Percentiles rank a stretch among this genome's conserved stretches.
Conservation (phyloP, 2,329 filamentous ascomycete genomes). For the Juglanconis oblonga region DNA sequence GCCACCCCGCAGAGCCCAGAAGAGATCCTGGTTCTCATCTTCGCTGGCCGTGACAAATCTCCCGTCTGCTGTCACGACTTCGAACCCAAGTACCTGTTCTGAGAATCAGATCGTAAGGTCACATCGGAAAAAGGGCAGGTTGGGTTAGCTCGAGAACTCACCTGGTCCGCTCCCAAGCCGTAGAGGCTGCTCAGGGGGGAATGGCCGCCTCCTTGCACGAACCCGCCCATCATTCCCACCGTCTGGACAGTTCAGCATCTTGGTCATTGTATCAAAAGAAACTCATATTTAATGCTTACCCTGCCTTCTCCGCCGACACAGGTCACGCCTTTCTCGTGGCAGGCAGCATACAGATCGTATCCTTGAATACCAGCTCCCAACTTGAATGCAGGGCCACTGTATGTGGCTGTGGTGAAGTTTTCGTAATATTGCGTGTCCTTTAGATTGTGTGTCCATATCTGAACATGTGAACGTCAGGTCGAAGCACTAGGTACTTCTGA, state of each 20-base stretch:
- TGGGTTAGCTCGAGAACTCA: not conserved
- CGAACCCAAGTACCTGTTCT: slow-evolving; percentile 21
- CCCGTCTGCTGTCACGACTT: slow-evolving; percentile 46
- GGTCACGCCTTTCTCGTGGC: slow-evolving; percentile 1
- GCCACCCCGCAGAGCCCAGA: slow-evolving; percentile 46
- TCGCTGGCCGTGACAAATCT: slow-evolving; percentile 36
- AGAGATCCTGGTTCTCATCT: slow-evolving; percentile 42
- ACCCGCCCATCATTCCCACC: slow-evolving; percentile 3
- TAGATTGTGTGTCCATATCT: slow-evolving; percentile 36
- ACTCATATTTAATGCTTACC: not conserved
- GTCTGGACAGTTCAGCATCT: not conserved
- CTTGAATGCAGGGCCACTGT: slow-evolving; percentile 47
- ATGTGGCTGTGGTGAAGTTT: slow-evolving; percentile 22
- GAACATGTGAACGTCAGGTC: too few relatives aligned
- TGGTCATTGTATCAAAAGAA: not conserved
- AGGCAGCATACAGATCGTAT: slow-evolving; percentile 2
- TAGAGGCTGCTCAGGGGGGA: not conserved
- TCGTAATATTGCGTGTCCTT: slow-evolving; percentile 29
- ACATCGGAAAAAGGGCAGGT: not conserved
- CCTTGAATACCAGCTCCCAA: slow-evolving; percentile 9
- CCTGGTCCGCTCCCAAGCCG: slow-evolving; percentile 7
- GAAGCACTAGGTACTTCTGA: too few relatives aligned
- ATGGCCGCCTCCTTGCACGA: slow-evolving; percentile 4
- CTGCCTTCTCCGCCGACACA: slow-evolving; percentile 10
- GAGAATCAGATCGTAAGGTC: not conserved